Conservation (phyloP, 257 asterid species). For the Rhazya stricta region DNA sequence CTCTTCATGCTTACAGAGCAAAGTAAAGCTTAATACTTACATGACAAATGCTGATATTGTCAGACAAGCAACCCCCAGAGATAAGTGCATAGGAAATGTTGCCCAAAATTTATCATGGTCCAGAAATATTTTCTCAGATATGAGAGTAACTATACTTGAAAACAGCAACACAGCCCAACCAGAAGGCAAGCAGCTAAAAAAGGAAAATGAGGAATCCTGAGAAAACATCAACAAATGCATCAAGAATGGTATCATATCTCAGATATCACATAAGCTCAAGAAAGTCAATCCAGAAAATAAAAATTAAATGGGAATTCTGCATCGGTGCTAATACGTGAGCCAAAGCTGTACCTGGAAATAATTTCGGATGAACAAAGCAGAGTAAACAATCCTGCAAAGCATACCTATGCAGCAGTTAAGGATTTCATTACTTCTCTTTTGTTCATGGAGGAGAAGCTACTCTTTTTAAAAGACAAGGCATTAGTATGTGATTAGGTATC, state of each 20-base stretch:
- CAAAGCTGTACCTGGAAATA: conserved; percentile 61
- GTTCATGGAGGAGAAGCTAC: conserved; percentile 1
- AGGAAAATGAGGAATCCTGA: conserved; percentile 76
- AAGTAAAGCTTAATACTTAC: conserved; percentile 41
- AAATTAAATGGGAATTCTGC: no score
- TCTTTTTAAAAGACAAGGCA: background rate
- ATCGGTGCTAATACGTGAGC: background rate
- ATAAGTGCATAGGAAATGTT: conserved; percentile 64
- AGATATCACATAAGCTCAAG: background rate
- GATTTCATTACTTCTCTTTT: conserved; percentile 14
- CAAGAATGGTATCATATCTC: background rate
- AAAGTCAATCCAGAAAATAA: background rate
- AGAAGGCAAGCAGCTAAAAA: conserved; percentile 64
- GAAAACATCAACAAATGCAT: conserved; percentile 5
- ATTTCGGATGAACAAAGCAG: conserved; percentile 63
- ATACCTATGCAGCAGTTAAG: conserved; percentile 66
- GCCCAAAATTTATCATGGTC: conserved; percentile 71
- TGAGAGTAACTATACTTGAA: conserved; percentile 59
- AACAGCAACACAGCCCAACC: conserved; percentile 56
- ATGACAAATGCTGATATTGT: conserved; percentile 39
- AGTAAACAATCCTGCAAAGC: conserved; percentile 70
- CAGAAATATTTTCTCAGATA: conserved; percentile 54
- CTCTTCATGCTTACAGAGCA: no score
- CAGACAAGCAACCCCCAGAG: conserved; percentile 57
- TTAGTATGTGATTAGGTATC: no score